Base-by-base conservation (phyloP, 164 flowering plant species). In the Houttuynia cordata region DNA sequence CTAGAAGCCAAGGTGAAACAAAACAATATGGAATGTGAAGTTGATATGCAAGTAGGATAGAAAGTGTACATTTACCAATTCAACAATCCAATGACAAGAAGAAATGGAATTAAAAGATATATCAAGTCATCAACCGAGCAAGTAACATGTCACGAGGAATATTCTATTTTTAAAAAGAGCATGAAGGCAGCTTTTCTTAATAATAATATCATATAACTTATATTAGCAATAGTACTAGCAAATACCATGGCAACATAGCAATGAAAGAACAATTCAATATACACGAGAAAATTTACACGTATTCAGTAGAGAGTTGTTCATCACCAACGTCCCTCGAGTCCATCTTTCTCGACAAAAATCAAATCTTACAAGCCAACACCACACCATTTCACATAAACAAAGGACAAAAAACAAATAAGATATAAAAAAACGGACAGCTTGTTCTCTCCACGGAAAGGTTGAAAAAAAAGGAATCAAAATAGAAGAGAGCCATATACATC, bases 201-300 rank as follows among this genome's bases (percentile, higher is more conserved):
- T 45, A 17, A 17, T 45, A 45, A 12, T 45, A 45, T 0, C n/a
- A 45, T 17, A 2, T 30, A 10, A 45, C 17, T 45, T 12, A 17
- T 45, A 45, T 8, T 17, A n/a, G n/a, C n/a, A n/a, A n/a, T n/a
- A n/a, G n/a, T n/a, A n/a, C n/a, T n/a, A 17, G 17, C 49, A 45
- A 45, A 17, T 1, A 17, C 49, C 49, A 12, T 10, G 17, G 7
- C 4, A 20, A n/a, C n/a, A 30, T 57, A 57, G 42, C 20, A 30
- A 57, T 22, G 37, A 54, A 24, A 12, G 50, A 42, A 49, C 49
- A 62, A 53, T 53, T 37, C 50, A 21, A 55, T 62, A 51, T 62
- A 54, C 65, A 62, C 23, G 30, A 39, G 51, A 54, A 54, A 54
- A 54, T 62, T 62, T 62, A 62, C 65, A 62, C 53, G n/a, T n/a